Evolutionary conservation across 352 stramenopile genomes (phyloP).

Genomic region (Phytophthora syringae): DNA sequence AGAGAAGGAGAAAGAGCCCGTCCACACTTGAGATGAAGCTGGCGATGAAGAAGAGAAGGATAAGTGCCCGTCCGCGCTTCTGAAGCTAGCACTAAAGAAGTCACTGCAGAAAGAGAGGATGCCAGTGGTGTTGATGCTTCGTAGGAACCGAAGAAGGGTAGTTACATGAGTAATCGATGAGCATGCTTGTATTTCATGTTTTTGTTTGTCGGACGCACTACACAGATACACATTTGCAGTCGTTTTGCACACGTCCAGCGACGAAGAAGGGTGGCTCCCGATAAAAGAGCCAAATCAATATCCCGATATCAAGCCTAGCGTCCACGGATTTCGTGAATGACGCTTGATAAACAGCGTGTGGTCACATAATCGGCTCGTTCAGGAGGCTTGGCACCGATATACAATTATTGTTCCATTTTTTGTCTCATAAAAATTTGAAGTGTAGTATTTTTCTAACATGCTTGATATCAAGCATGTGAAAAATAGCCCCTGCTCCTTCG

Average conservation of each 20-base stretch:
- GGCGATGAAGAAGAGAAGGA: background rate
- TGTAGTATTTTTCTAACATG: no score
- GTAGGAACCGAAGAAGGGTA: background rate
- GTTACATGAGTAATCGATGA: background rate
- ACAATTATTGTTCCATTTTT: background rate
- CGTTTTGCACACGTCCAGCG: background rate
- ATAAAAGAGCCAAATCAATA: background rate
- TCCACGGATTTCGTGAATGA: background rate
- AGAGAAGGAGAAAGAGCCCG: no score
- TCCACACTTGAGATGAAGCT: no score
- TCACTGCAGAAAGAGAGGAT: background rate
- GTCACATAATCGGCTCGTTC: background rate
- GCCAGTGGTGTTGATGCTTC: background rate
- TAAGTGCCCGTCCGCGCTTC: no score
- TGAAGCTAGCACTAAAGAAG: background rate
- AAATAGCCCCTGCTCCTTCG: no score
- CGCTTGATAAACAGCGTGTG: constrained; percentile 3
- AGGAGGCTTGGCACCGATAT: background rate
- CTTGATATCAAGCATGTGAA: no score
- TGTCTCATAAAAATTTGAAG: background rate
- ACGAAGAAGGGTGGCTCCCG: background rate
- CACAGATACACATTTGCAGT: background rate
- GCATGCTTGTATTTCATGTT: background rate
- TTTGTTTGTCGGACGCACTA: background rate
- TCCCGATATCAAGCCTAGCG: background rate